Evolutionary conservation across 2,329 filamentous ascomycete genomes (phyloP), one percentile per base, ranked within the genome.

Genomic region (Pseudogymnoascus sp.): DNA sequence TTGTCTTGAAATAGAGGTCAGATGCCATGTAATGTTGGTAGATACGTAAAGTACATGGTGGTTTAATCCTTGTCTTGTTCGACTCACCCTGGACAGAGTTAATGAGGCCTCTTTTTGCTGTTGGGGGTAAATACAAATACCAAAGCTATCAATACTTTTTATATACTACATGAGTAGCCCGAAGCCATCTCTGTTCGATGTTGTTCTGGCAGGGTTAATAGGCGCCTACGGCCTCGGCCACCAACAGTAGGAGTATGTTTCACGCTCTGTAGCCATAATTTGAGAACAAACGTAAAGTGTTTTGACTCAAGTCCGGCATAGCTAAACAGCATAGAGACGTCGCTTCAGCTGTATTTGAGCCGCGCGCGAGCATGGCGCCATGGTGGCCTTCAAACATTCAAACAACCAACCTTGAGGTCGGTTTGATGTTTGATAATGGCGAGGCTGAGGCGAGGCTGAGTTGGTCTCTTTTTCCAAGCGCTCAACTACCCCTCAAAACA

Each of bases 381-480:
- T 56, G 28, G 50, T 56, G 28, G n/a, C 25, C 18, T 56, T 56
- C 28, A 56, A 56, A 56, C 28, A 33, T 56, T 8, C 50, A 56
- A 33, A 33, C 28, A 7, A 5, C 33, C 28, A 31, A 33, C n/a
- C 10, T 33, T 11, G 50, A 56, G 50, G 50, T 56, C 28, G 12
- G 25, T 56, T 33, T 33, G 28, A 33, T 18, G 25, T 56, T 33
- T 33, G 28, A 33, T 56, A 33, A n/a, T 2, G 50, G 50, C 50
- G 7, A 56, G 50, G 50, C 50, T 56, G 50, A 56, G 3, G 50
- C 50, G 50, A 56, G 50, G 50, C 50, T 56, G 50, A 33, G 50
- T 21, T 5, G 10, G 1, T 4, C n/a, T 21, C 21, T 3, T 3
- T 7, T 14, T 10, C 28, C 28, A 56, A 56, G 50, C 50, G 50